phyloP scores from a whole-genome alignment of 495 filamentous ascomycete species.

The Neurospora sp. region DNA sequence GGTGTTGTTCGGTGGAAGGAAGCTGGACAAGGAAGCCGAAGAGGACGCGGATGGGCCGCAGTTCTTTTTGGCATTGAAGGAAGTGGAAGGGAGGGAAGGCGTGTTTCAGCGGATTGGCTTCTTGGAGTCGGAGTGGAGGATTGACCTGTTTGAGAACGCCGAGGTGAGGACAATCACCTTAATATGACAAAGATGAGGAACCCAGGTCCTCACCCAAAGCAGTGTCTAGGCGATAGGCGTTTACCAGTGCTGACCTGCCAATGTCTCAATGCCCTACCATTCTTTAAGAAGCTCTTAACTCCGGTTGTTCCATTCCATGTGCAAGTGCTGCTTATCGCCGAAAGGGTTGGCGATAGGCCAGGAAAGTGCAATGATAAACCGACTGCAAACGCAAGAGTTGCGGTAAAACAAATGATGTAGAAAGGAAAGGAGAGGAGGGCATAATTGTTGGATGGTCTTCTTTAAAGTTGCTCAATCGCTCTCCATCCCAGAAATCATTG shows the following conservation, averaged over 20 bases:
- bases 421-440: neutral
- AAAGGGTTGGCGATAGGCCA: neutral
- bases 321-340: neutral
- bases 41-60: neutral
- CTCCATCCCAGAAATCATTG: neutral
- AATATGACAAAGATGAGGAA: neutral
- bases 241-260: neutral
- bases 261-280: neutral
- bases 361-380: neutral
- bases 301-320: neutral
- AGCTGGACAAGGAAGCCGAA: neutral
- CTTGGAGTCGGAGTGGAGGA: constrained; percentile 3
- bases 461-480: neutral
- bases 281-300: neutral
- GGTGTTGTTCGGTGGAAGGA: constrained; percentile 4
- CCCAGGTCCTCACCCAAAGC: neutral
- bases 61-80: constrained; percentile 4
- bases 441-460: neutral
- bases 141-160: neutral
- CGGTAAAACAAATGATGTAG: neutral
- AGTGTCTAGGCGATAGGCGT: neutral
- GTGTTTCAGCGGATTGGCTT: constrained; percentile 4
- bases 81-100: constrained; percentile 1
- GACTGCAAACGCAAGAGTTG: neutral
- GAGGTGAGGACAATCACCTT: neutral